Conservation (phyloP, 2,329 filamentous ascomycete genomes). For the Fusarium citri region DNA sequence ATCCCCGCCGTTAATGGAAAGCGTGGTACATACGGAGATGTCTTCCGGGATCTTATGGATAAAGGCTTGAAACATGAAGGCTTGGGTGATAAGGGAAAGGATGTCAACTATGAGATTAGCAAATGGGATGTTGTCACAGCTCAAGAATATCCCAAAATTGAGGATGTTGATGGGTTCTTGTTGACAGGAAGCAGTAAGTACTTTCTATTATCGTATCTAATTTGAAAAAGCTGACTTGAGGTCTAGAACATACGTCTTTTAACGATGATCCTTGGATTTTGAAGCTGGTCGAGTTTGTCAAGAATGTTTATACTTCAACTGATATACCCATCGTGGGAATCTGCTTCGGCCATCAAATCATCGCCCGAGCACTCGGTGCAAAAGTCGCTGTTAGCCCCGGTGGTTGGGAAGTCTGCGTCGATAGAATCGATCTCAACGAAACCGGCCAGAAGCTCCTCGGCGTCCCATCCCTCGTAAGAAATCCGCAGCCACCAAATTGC, state of each 20-base stretch:
- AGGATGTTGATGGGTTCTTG: conserved; percentile 48
- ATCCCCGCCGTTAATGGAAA: conserved; percentile 43
- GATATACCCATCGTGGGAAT: conserved; percentile 55
- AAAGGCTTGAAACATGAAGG: conserved; percentile 41
- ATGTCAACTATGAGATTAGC: conserved; percentile 42
- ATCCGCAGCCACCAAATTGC: rapidly evolving
- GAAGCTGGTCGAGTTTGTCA: conserved; percentile 52
- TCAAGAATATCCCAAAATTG: conserved; percentile 44
- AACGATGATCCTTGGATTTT: conserved; percentile 56
- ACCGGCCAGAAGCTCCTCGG: conserved; percentile 53
- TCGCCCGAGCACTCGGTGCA: conserved; percentile 55
- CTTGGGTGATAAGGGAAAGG: conserved; percentile 29
- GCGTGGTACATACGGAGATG: conserved; percentile 49
- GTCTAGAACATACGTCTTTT: conserved; percentile 52
- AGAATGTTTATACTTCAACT: conserved; percentile 41
- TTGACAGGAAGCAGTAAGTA: conserved; percentile 51
- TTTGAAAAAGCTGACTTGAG: not conserved
- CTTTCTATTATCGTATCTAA: rapidly evolving
- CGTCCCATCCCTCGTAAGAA: conserved; percentile 42
- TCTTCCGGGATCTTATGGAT: conserved; percentile 47
- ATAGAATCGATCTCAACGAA: conserved; percentile 52
- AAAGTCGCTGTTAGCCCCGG: conserved; percentile 52
- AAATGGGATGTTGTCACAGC: conserved; percentile 49
- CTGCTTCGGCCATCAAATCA: conserved; percentile 61
- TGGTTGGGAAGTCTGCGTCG: conserved; percentile 58